Evolutionary conservation across 441 rosid genomes (phyloP).

Genomic region (Sinapis alba): DNA sequence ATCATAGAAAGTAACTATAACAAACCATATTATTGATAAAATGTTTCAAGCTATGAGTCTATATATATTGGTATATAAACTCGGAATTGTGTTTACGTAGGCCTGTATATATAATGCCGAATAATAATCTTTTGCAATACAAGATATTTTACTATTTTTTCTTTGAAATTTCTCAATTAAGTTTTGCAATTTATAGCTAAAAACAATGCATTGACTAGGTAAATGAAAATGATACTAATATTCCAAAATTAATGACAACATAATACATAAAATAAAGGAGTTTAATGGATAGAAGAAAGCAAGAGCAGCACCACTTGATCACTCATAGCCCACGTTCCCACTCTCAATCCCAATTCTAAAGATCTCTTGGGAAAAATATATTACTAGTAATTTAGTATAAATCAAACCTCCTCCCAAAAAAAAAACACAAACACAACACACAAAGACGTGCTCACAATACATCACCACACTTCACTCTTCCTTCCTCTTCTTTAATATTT

Average conservation of each 20-base stretch:
- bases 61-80: not conserved
- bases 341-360: slow-evolving; percentile 39
- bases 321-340: slow-evolving; percentile 47
- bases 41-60: not conserved
- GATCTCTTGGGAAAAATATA: not conserved
- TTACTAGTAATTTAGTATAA: too few relatives aligned
- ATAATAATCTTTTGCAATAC: not conserved
- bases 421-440: slow-evolving; percentile 26
- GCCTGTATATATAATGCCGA: not conserved
- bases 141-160: not conserved
- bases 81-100: not conserved
- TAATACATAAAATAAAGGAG: slow-evolving; percentile 30
- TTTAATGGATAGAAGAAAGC: slow-evolving; percentile 37
- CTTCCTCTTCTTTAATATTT: slow-evolving; percentile 11
- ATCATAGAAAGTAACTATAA: not conserved
- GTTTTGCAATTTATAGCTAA: not conserved
- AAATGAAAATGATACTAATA: not conserved
- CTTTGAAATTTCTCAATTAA: not conserved
- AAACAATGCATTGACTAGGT: slow-evolving; percentile 36
- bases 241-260: slow-evolving; percentile 31
- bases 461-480: slow-evolving; percentile 44
- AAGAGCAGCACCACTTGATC: slow-evolving; percentile 45
- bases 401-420: slow-evolving; percentile 20
- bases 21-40: not conserved
- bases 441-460: slow-evolving; percentile 46